Base-by-base conservation (phyloP, 2,329 filamentous ascomycete genomes). In the Thermothelomyces thermophilus region DNA sequence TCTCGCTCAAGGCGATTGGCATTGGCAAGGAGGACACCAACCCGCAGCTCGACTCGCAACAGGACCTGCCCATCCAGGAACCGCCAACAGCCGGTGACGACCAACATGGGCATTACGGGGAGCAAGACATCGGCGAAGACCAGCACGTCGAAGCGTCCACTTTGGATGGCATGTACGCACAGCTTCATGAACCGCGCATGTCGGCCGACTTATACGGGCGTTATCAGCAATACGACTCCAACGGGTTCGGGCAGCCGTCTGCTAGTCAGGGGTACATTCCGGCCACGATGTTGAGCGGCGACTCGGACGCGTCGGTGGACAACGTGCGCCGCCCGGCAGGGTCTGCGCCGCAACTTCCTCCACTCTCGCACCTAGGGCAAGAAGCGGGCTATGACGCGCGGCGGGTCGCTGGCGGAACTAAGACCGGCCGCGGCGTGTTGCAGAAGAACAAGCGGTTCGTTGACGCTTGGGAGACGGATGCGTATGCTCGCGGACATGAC, bases 381-480 rank as follows among this genome's bases (percentile, higher is more conserved):
- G 68, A 66, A 22, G 70, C 69, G 33, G 70, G 72, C 24, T 65
- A 63, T 35, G 54, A 60, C 41, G 47, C 36, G 19, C 70, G 68
- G 40, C 68, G 68, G 41, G 58, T 68, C 4, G 63, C 64, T 35
- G 56, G 57, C 48, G 63, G 62, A 35, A 14, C 8, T 26, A 53
- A 60, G n/a, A 55, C 65, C 60, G 71, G 60, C 53, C 74, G 64
- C 13, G 80, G 77, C 30, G 81, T 87, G 10, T 71, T 93, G 40
- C 86, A 93, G 62, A 95, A 95, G 71, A 85, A 83, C 66, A 90
- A 91, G 68, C 82, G 90, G 57, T 95, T 98, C 60, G 84, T 80
- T 1, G 90, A 96, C 61, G 89, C 87, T 2, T 96, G 95, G 65
- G 89, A 95, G 53, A 79, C 83, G 55, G 85, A 88, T 58, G 78